Percentiles rank a stretch among this genome's conserved stretches.
Evolutionary conservation across 306 rosid genomes (phyloP).

Genomic region (Dryas drummondii): DNA sequence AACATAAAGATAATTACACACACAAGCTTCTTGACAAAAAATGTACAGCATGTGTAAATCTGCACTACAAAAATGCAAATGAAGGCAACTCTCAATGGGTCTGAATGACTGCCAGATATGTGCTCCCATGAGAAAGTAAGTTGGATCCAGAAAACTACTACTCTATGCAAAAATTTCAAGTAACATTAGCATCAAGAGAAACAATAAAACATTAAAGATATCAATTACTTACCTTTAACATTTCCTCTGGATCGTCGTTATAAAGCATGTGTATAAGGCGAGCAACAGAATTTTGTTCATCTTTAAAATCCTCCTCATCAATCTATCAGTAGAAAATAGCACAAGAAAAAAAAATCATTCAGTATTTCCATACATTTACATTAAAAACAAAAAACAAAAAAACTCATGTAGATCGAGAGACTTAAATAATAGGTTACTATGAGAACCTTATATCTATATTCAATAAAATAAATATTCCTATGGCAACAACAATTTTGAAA

Average conservation of each 20-base stretch:
- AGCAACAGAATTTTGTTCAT: constrained; percentile 57
- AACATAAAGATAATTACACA: background rate
- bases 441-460: background rate
- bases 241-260: constrained; percentile 47
- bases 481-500: background rate
- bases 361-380: background rate
- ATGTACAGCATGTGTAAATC: background rate
- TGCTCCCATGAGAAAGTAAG: background rate
- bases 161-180: background rate
- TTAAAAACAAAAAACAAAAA: background rate
- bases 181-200: constrained; percentile 4
- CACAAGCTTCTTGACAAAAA: background rate
- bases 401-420: background rate
- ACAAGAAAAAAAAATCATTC: background rate
- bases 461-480: background rate
- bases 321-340: constrained; percentile 32
- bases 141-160: background rate
- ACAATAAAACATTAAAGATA: background rate
- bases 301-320: constrained; percentile 53
- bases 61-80: background rate
- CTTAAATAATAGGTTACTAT: background rate
- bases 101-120: background rate
- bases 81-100: constrained; percentile 1
- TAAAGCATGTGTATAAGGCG: constrained; percentile 53
- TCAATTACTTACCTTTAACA: constrained; percentile 42